Percentiles rank a stretch among this genome's conserved stretches.
These are phyloP conservation scores for Tieghemiomyces parasiticus DNA, from an alignment of 192 early-diverging fungal species.

Conservation along the genomic window DNA sequence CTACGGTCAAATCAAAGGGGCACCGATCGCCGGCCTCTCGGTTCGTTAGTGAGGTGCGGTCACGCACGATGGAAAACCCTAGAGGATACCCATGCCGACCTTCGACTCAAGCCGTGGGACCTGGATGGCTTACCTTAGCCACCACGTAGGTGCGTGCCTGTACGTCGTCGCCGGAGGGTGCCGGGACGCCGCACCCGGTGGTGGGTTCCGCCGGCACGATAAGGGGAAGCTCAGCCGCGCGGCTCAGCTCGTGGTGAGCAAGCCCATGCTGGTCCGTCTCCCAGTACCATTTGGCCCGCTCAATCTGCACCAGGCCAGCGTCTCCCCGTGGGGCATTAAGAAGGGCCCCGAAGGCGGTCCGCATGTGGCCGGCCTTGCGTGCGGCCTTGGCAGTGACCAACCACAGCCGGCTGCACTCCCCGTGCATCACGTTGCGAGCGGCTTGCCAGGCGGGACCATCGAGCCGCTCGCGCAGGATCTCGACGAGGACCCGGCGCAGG, in stretches of 20 bases:
- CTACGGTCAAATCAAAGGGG: too few species aligned
- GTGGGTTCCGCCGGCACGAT: neutral
- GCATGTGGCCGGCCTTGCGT: conserved; percentile 35
- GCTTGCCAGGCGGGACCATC: neutral
- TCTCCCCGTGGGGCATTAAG: conserved; percentile 33
- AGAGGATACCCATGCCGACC: too few species aligned
- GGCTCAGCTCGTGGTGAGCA: conserved; percentile 36
- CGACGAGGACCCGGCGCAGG: conserved; percentile 35
- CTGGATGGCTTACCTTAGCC: too few species aligned
- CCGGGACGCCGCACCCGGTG: neutral
- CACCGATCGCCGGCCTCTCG: too few species aligned
- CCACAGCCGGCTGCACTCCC: conserved; percentile 40
- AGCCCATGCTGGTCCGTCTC: conserved; percentile 29
- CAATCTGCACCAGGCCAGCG: conserved; percentile 24
- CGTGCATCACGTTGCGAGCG: conserved; percentile 2
- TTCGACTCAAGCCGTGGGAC: too few species aligned
- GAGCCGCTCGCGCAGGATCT: conserved; percentile 13
- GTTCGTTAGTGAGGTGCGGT: too few species aligned
- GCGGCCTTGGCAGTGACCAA: conserved; percentile 42
- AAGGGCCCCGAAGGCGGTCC: conserved; percentile 40
- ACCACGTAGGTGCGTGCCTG: neutral
- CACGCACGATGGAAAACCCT: too few species aligned
- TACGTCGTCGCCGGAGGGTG: neutral
- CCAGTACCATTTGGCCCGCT: conserved; percentile 44
- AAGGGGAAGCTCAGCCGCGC: conserved; percentile 11